Percentiles rank a stretch among this genome's conserved stretches.
phyloP scores from a whole-genome alignment of 441 rosid species.

The Populus tomentosa region DNA sequence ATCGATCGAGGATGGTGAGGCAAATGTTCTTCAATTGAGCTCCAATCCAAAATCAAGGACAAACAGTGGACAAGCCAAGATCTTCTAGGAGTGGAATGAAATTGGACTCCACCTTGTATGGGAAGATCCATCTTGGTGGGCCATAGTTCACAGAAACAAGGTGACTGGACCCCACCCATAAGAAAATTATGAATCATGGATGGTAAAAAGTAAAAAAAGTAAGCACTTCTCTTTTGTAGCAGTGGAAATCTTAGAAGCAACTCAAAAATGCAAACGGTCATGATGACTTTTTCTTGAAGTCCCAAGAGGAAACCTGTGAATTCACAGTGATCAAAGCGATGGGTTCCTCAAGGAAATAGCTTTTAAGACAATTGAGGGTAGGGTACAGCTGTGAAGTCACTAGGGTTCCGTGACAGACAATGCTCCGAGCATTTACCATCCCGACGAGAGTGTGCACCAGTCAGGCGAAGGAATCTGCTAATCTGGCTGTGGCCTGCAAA shows the following conservation, averaged over 20 bases:
- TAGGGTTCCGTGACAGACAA: background rate
- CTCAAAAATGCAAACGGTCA: background rate
- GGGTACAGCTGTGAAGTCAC: background rate
- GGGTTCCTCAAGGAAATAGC: background rate
- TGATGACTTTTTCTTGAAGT: background rate
- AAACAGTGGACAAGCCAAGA: background rate
- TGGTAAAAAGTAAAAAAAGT: background rate
- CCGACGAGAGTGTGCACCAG: background rate
- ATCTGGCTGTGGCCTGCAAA: background rate
- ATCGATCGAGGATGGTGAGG: background rate
- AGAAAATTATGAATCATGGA: constrained; percentile 6
- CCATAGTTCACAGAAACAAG: background rate
- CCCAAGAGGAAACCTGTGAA: background rate
- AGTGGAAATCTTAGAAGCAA: background rate
- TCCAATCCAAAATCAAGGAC: constrained; percentile 7
- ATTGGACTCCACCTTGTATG: background rate
- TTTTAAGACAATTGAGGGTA: background rate
- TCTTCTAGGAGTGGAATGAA: background rate
- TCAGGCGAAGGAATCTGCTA: background rate
- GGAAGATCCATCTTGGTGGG: background rate
- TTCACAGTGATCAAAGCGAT: background rate
- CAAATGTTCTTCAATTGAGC: constrained; percentile 4
- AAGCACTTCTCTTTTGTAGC: background rate
- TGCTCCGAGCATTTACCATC: background rate
- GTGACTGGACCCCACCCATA: background rate